Evolutionary conservation across 2,329 filamentous ascomycete genomes (phyloP), one percentile per base, ranked within the genome.

Genomic region (Claviceps sp.): DNA sequence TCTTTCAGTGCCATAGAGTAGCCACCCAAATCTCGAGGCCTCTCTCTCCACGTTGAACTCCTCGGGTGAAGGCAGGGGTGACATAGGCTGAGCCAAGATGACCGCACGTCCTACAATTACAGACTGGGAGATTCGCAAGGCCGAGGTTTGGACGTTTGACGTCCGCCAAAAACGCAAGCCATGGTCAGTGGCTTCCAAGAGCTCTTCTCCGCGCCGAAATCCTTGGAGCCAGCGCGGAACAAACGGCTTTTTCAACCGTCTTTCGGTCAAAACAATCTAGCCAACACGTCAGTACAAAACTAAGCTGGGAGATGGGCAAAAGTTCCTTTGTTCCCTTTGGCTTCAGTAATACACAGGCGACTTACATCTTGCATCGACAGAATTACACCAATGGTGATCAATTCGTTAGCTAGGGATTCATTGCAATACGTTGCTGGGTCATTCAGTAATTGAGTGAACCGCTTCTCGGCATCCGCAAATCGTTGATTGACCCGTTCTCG

Each of bases 311-410:
- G 13, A 14, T 14, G 14, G 19, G 14, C 4, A 4, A 48, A 41
- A 11, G 37, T 4, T 26, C 7, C 2, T 17, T 41, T 2, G 8
- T 11, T 17, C 7, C 14, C 14, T 16, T 5, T 6, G 4, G 17
- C 30, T 34, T 11, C 4, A 11, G n/a, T 10, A 34, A 8, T 6
- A 16, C 19, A 19, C 14, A 16, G 10, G 37, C n/a, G 49, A 60
- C 66, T 57, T 54, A 69, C 66, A 55, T 70, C 67, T 57, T 68
- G 67, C 67, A 70, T 69, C 1, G 67, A 69, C 7, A 70, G 59
- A 40, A 70, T 60, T 1, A 65, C 61, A 4, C 62, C 59, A 53
- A 71, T 66, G 5, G 68, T 69, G 26, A 71, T 62, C 2, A 69
- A 55, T 41, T 70, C 65, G 17, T 61, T 62, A 0, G 63, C 65